Evolutionary conservation across 1,284 basidiomycete species (phyloP).

Genomic region (Cryptococcus deneoformans): DNA sequence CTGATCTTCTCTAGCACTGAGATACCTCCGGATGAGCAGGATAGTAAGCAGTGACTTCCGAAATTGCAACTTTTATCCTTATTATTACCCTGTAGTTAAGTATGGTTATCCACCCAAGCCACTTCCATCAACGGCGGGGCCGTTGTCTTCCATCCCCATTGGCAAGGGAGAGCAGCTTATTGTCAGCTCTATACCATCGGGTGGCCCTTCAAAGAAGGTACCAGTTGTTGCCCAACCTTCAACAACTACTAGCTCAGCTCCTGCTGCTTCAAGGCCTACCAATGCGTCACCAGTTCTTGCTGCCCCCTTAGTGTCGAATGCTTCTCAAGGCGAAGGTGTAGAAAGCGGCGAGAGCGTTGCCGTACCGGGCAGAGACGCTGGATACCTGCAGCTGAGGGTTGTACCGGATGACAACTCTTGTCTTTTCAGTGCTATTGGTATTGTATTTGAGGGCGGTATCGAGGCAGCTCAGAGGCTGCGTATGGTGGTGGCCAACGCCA

Average conservation of each 20-base stretch:
- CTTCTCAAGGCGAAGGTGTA: neutral
- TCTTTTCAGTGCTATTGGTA: constrained; percentile 77
- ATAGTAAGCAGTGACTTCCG: constrained; percentile 55
- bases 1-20: constrained; percentile 64
- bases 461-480: constrained; percentile 51
- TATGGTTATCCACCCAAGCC: constrained; percentile 76
- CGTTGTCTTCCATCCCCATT: constrained; percentile 71
- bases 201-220: constrained; percentile 8
- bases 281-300: neutral
- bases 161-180: constrained; percentile 77
- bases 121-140: constrained; percentile 67
- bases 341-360: constrained; percentile 27
- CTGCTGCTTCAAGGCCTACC: constrained; percentile 24
- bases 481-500: constrained; percentile 78
- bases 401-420: constrained; percentile 94
- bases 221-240: constrained; percentile 11
- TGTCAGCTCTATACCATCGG: constrained; percentile 55
- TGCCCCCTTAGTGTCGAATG: neutral
- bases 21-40: constrained; percentile 72
- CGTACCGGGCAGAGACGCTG: constrained; percentile 52
- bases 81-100: constrained; percentile 60
- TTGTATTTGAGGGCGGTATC: constrained; percentile 79
- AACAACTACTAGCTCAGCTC: constrained; percentile 11
- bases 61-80: neutral
- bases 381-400: constrained; percentile 55